A percentile compares a stretch with the other conserved stretches of the same genome.
Evolutionary conservation across 2,329 filamentous ascomycete species (phyloP).

Genomic region (Lachnellula occidentalis): DNA sequence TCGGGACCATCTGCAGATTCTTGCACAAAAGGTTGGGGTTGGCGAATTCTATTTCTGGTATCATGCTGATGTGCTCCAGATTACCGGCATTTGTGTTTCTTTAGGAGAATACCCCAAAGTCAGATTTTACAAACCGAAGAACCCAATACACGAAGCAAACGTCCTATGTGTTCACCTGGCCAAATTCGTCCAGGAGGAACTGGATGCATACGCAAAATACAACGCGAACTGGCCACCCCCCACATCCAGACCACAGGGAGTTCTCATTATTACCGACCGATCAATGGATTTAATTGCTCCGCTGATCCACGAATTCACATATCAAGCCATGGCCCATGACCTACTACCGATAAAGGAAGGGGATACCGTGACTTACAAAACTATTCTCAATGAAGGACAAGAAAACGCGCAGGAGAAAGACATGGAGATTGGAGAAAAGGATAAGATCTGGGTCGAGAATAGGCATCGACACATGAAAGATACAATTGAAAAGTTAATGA

Average conservation of each 20-base stretch:
- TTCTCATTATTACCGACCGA: conserved; percentile 82
- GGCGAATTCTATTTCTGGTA: background rate
- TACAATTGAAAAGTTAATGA: conserved; percentile 87
- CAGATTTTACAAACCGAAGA: conserved; percentile 76
- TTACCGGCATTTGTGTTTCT: conserved; percentile 81
- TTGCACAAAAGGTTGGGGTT: conserved; percentile 74
- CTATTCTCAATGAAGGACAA: conserved; percentile 69
- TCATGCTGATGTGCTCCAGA: conserved; percentile 42
- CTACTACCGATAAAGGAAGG: conserved; percentile 81
- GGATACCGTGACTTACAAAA: conserved; percentile 83
- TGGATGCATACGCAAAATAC: conserved; percentile 82
- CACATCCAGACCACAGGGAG: conserved; percentile 71
- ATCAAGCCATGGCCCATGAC: conserved; percentile 97
- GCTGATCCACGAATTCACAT: conserved; percentile 91
- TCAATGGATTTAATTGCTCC: conserved; percentile 90
- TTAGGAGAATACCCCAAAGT: conserved; percentile 93
- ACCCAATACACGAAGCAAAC: conserved; percentile 75
- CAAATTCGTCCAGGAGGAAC: conserved; percentile 82
- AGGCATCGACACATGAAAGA: conserved; percentile 97
- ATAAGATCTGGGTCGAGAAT: conserved; percentile 93
- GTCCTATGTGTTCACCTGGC: conserved; percentile 86
- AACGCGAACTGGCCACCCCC: conserved; percentile 79
- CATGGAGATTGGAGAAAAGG: conserved; percentile 83
- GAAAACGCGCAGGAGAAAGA: conserved; percentile 74
- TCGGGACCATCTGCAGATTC: conserved; percentile 70